Conservation (phyloP, 2,329 filamentous ascomycete species). For the Mycosphaerella sp. region DNA sequence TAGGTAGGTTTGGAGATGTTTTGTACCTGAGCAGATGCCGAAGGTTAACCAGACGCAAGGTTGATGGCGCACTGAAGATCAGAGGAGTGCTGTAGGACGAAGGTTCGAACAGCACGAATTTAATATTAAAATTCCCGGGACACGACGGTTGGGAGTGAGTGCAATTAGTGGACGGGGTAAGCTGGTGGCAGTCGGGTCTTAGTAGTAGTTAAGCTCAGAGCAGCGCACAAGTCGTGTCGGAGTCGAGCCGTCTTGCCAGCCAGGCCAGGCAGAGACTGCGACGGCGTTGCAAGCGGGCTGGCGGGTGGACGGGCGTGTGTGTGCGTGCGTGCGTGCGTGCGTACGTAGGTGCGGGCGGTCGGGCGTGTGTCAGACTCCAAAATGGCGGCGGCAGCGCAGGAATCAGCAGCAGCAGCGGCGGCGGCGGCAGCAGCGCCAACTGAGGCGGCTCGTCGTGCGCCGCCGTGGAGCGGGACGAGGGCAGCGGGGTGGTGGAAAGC, state of each 20-base stretch:
- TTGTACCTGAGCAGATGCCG: constrained; percentile 21
- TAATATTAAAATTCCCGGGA: constrained; percentile 15
- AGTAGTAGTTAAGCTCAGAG: constrained; percentile 10
- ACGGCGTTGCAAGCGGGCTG: constrained; percentile 4
- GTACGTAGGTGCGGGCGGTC: background rate
- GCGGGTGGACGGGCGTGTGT: background rate
- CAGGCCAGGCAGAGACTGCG: background rate
- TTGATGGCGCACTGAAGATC: constrained; percentile 23
- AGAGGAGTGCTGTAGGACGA: background rate
- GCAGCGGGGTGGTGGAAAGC: background rate
- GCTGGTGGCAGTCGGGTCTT: constrained; percentile 5
- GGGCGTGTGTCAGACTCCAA: constrained; percentile 4
- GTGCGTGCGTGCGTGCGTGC: background rate
- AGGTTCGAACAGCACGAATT: constrained; percentile 5
- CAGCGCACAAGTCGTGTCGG: constrained; percentile 9
- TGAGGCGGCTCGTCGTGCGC: no score
- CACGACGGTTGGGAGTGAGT: constrained; percentile 9
- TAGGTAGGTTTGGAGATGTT: constrained; percentile 16
- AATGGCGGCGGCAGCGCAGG: no score
- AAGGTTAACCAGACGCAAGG: constrained; percentile 23
- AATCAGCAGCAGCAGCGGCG: no score
- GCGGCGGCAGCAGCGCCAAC: no score
- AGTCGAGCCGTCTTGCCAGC: constrained; percentile 6
- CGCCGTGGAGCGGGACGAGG: background rate
- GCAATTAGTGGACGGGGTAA: constrained; percentile 1